Conservation (phyloP, 2,329 filamentous ascomycete genomes). For the Xylariaceae sp. region DNA sequence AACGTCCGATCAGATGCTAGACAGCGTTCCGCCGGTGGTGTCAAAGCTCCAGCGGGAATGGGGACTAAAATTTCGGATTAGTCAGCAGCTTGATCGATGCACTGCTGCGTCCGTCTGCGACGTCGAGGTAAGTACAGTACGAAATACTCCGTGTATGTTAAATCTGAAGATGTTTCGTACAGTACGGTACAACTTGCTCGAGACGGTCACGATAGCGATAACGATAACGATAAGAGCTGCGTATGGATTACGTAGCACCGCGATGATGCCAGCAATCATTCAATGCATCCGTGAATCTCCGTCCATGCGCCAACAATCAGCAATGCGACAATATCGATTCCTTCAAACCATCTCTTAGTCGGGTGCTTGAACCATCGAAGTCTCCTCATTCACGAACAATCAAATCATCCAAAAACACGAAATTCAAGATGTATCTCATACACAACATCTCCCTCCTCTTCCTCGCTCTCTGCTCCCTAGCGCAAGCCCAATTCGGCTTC, state of each 20-base stretch:
- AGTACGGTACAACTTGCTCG: too few relatives aligned
- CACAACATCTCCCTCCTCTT: slow-evolving; percentile 41
- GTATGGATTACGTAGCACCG: not conserved
- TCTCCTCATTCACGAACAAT: not conserved
- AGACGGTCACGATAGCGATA: slow-evolving; percentile 2
- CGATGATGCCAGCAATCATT: slow-evolving; percentile 6
- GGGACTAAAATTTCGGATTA: slow-evolving; percentile 36
- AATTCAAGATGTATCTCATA: slow-evolving; percentile 32
- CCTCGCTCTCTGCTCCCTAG: slow-evolving; percentile 49
- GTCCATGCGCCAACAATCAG: not conserved
- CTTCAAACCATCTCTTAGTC: not conserved
- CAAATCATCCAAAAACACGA: not conserved
- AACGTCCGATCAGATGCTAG: not conserved
- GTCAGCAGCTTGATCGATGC: slow-evolving; percentile 25
- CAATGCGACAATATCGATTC: not conserved
- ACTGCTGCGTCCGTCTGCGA: not conserved
- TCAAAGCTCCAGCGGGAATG: slow-evolving; percentile 13
- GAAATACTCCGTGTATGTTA: too few relatives aligned
- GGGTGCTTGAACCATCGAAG: not conserved
- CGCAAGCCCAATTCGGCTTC: slow-evolving; percentile 84
- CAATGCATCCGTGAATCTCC: not conserved
- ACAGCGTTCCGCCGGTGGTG: slow-evolving; percentile 5
- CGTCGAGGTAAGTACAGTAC: too few relatives aligned
- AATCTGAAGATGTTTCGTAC: too few relatives aligned
- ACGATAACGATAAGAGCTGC: slow-evolving; percentile 24